phyloP scores from a whole-genome alignment of 75 land plant species.

The Pseudotsuga menziesii region DNA sequence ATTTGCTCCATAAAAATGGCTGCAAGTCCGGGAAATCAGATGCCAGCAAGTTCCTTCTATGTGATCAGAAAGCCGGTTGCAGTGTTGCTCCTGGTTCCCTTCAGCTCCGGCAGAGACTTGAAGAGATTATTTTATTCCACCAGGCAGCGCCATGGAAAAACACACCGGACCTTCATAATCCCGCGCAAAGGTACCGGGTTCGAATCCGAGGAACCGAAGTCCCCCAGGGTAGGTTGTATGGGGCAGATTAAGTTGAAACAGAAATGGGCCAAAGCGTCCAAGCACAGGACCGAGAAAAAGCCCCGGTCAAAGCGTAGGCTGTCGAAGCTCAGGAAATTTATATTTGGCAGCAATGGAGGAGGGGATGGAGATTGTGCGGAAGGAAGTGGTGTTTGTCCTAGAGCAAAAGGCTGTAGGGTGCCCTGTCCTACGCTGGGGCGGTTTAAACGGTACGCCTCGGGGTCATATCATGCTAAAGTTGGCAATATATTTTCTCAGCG shows the following conservation, averaged over 20 bases:
- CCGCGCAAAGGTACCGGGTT: not conserved
- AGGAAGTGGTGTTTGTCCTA: too few species aligned
- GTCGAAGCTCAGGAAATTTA: not conserved
- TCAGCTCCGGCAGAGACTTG: not conserved
- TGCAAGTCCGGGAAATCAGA: not conserved
- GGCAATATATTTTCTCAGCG: not conserved
- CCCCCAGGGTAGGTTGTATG: not conserved
- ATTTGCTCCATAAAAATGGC: too few species aligned
- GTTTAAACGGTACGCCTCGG: not conserved
- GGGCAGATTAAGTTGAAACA: not conserved
- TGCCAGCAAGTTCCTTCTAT: not conserved
- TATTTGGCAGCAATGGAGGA: not conserved
- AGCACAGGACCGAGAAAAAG: not conserved
- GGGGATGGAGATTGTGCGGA: not conserved
- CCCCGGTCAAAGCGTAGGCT: not conserved
- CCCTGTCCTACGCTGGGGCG: not conserved
- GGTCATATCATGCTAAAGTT: not conserved
- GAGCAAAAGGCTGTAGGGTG: too few species aligned
- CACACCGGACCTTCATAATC: not conserved
- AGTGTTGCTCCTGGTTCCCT: not conserved
- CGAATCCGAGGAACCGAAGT: not conserved
- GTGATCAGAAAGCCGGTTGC: not conserved
- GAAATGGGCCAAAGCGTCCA: not conserved
- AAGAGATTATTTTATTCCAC: not conserved
- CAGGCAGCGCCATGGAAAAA: not conserved